Conservation (phyloP, 2,329 filamentous ascomycete species). For the Aspergillus quadrilineatus region DNA sequence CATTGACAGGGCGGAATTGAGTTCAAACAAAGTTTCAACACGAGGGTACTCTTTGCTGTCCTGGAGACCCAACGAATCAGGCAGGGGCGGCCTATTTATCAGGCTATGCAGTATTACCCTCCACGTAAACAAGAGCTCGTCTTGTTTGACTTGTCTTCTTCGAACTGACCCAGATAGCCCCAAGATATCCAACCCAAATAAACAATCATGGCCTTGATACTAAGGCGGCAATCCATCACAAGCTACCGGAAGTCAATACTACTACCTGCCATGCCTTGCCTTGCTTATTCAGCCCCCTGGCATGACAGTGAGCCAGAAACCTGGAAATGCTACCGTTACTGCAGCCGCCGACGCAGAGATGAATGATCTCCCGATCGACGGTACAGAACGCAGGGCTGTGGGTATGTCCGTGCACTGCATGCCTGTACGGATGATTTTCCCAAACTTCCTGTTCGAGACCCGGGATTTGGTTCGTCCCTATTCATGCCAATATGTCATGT, state of each 20-base stretch:
- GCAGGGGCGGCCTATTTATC: not conserved
- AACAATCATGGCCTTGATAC: too few relatives aligned
- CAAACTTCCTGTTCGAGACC: not conserved
- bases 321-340: not conserved
- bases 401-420: not conserved
- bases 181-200: too few relatives aligned
- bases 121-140: too few relatives aligned
- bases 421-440: not conserved
- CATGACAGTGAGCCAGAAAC: slow-evolving; percentile 2
- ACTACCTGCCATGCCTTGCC: not conserved
- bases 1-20: not conserved
- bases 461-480: not conserved
- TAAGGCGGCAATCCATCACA: not conserved
- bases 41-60: not conserved
- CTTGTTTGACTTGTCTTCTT: not conserved
- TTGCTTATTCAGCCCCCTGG: not conserved
- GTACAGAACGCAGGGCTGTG: not conserved
- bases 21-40: not conserved
- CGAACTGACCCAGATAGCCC: not conserved
- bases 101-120: not conserved
- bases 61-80: not conserved
- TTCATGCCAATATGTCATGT: too few relatives aligned
- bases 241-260: not conserved
- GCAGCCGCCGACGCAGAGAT: not conserved
- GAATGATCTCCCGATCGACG: not conserved